phyloP scores from a whole-genome alignment of 805 yeast genomes.

The Saccharomycopsis vini region DNA sequence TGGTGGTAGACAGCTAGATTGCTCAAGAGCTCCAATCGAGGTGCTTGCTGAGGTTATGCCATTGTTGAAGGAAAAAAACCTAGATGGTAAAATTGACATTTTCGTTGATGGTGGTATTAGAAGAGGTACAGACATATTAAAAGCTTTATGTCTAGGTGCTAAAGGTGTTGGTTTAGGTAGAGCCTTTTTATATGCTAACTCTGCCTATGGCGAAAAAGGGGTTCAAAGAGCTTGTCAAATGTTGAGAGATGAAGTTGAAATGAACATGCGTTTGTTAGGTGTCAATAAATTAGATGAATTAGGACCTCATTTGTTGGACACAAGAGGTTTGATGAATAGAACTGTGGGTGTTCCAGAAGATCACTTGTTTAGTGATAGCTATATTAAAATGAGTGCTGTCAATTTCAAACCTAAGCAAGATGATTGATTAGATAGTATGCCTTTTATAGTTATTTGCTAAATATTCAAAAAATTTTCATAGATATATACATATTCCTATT shows the following conservation, averaged over 20 bases:
- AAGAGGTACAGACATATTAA: conserved; percentile 68
- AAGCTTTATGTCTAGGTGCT: conserved; percentile 72
- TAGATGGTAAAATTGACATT: conserved; percentile 47
- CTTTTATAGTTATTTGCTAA: no score
- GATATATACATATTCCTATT: no score
- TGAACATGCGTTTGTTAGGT: conserved; percentile 61
- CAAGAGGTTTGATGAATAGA: conserved; percentile 20
- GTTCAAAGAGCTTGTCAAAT: conserved; percentile 56
- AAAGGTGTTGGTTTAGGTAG: conserved; percentile 69
- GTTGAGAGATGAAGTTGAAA: conserved; percentile 49
- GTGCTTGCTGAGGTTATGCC: conserved; percentile 48
- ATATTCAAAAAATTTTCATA: no score
- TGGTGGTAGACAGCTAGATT: conserved; percentile 68
- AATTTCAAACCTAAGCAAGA: not conserved
- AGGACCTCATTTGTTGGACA: conserved; percentile 33
- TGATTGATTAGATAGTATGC: no score
- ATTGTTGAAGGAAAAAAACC: conserved; percentile 31
- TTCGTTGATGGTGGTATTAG: conserved; percentile 72
- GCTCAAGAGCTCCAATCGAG: conserved; percentile 51
- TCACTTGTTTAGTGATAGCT: not conserved
- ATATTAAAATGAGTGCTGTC: not conserved
- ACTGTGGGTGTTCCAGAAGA: conserved; percentile 1
- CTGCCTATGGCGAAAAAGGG: conserved; percentile 74
- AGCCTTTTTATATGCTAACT: conserved; percentile 68
- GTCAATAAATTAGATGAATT: conserved; percentile 41